These are phyloP conservation scores for Sugiyamaella neomexicana DNA, from an alignment of 1,139 yeast species.

Conservation along the genomic window DNA sequence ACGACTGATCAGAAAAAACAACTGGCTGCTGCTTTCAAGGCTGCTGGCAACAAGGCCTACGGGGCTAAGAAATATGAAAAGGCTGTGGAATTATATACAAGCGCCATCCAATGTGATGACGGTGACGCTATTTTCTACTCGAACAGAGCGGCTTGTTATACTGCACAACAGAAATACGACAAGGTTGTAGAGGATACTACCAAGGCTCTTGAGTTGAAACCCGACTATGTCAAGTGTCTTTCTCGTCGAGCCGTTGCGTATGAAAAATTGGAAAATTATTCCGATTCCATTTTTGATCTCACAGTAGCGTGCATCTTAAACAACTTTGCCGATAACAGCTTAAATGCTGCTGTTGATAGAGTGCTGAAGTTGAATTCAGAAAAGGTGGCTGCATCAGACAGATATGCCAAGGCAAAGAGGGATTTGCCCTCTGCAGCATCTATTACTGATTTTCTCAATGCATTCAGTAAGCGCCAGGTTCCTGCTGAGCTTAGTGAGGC, in stretches of 20 bases:
- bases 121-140: constrained; percentile 88
- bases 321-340: constrained; percentile 66
- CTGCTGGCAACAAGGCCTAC: constrained; percentile 83
- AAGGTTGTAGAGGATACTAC: constrained; percentile 87
- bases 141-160: constrained; percentile 93
- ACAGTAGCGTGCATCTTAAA: constrained; percentile 58
- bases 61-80: constrained; percentile 64
- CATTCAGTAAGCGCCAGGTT: constrained; percentile 49
- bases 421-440: constrained; percentile 84
- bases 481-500: constrained; percentile 48
- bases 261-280: constrained; percentile 73
- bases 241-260: constrained; percentile 72
- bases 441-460: constrained; percentile 81
- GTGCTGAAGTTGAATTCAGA: constrained; percentile 60
- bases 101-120: constrained; percentile 67
- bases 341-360: constrained; percentile 84
- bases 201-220: constrained; percentile 78
- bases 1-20: constrained; percentile 58
- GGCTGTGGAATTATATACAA: constrained; percentile 76
- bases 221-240: constrained; percentile 86
- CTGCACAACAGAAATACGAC: constrained; percentile 73
- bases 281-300: constrained; percentile 88
- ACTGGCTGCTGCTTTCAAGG: constrained; percentile 78
- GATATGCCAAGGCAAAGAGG: constrained; percentile 44
- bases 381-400: constrained; percentile 59